Conservation (phyloP, 2,329 filamentous ascomycete species). For the Cytospora leucostoma region DNA sequence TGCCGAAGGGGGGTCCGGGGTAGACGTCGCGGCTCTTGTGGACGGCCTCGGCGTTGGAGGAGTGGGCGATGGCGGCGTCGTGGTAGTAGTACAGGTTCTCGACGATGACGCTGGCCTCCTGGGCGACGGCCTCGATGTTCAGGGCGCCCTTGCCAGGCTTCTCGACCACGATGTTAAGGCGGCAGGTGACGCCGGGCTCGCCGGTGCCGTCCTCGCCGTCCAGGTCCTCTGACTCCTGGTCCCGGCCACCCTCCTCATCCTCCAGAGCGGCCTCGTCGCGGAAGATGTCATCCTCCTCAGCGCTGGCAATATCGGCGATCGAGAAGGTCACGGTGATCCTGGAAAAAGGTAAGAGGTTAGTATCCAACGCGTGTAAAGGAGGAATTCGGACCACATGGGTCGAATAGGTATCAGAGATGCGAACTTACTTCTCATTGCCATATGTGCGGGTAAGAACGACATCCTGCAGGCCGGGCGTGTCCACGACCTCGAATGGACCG, state of each 20-base stretch:
- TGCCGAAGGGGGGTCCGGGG: slow-evolving; percentile 88
- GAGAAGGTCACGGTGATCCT: slow-evolving; percentile 75
- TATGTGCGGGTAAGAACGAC: slow-evolving; percentile 81
- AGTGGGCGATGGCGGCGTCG: slow-evolving; percentile 74
- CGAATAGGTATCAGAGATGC: neutral
- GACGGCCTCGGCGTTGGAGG: slow-evolving; percentile 72
- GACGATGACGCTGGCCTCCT: slow-evolving; percentile 83
- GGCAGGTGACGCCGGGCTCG: slow-evolving; percentile 70
- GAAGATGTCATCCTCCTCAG: slow-evolving; percentile 58
- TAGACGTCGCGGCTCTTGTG: slow-evolving; percentile 79
- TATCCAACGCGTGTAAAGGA: slow-evolving; percentile 2
- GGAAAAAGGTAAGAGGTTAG: slow-evolving; percentile 8
- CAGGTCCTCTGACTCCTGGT: slow-evolving; percentile 55
- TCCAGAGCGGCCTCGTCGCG: slow-evolving; percentile 57
- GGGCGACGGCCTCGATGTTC: slow-evolving; percentile 80
- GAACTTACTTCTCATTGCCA: slow-evolving; percentile 80
- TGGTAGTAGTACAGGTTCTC: slow-evolving; percentile 90
- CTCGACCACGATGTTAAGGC: slow-evolving; percentile 84
- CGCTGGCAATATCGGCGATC: slow-evolving; percentile 76
- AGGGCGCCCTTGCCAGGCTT: slow-evolving; percentile 84
- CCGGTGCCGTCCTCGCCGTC: slow-evolving; percentile 51
- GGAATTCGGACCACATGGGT: neutral
- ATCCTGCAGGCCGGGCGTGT: slow-evolving; percentile 82
- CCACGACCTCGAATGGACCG: slow-evolving; percentile 79
- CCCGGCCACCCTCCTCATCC: slow-evolving; percentile 57